Evolutionary conservation across 257 asterid species (phyloP), one percentile per base, ranked within the genome.

Genomic region (Solanum virginianum): DNA sequence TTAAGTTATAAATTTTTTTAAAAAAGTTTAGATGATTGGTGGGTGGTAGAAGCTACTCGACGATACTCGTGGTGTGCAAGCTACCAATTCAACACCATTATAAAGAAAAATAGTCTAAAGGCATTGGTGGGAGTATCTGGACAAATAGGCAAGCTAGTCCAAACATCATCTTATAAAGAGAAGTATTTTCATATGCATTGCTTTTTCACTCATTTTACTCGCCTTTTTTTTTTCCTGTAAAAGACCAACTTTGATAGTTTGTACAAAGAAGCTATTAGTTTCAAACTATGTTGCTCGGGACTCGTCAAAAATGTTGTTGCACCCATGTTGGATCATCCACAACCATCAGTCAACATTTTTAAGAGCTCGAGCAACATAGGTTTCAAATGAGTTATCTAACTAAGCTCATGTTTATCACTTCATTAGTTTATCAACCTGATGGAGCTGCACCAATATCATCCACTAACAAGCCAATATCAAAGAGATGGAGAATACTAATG

Each of bases 381-480:
- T 49, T 49, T 75, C 22, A 1, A 24, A 75, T 14, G 7, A 77
- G 47, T 51, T 4, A 5, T 51, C 47, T 77, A 51, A 77, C 26
- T 26, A 77, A 26, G 47, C 26, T 77, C 24, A 10, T 26, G n/a
- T 32, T 24, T 51, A 51, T 77, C 16, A 53, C 39, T 57, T 80
- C 87, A 82, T 86, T 93, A 95, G 98, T 83, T 63, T 97, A 93
- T 85, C 98, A 95, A 88, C 98, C 98, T 26, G 90, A 88, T 85
- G 97, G 98, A 47, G 83, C 83, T 71, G 90, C 94, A 7, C 97
- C 99, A 36, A 80, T 89, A 65, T 95, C 98, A 10, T 90, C 99
- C n/a, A 96, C 98, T 0, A 94, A 93, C 32, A 95, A 89, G 88
- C 98, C 98, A 18, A 90, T 96, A 83, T 96, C 99, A n/a, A 96